phyloP scores from a whole-genome alignment of 495 filamentous ascomycete species.

The Clohesyomyces aquaticus region DNA sequence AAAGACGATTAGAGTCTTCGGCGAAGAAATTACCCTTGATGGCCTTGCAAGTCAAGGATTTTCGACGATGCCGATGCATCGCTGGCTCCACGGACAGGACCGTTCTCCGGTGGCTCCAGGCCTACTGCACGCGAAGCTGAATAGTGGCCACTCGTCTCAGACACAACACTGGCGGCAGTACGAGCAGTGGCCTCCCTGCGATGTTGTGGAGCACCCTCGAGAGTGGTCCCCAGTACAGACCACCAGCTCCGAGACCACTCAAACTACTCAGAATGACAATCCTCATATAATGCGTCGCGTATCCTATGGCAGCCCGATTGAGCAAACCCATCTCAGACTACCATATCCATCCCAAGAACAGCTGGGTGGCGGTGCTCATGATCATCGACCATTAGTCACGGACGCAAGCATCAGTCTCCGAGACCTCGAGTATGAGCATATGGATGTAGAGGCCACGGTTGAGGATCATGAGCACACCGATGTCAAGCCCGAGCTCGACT shows the following conservation, averaged over 20 bases:
- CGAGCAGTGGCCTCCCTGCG: slow-evolving; percentile 12
- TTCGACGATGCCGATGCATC: slow-evolving; percentile 32
- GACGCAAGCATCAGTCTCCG: slow-evolving; percentile 29
- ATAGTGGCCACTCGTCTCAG: slow-evolving; percentile 5
- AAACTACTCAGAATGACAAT: slow-evolving; percentile 20
- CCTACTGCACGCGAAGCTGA: slow-evolving; percentile 19
- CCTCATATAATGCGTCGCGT: slow-evolving; percentile 5
- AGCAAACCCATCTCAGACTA: background rate
- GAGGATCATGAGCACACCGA: slow-evolving; percentile 31
- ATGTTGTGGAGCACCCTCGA: slow-evolving; percentile 1
- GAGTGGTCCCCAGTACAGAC: slow-evolving; percentile 31
- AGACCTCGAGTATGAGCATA: slow-evolving; percentile 40
- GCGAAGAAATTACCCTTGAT: slow-evolving; percentile 10
- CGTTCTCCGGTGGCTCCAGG: slow-evolving; percentile 19
- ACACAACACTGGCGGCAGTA: slow-evolving; percentile 19
- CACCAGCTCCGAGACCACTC: slow-evolving; percentile 23
- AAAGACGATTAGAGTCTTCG: background rate
- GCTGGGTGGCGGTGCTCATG: background rate
- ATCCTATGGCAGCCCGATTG: slow-evolving; percentile 12
- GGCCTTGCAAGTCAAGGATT: slow-evolving; percentile 1
- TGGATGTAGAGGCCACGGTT: slow-evolving; percentile 28
- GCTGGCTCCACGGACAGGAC: slow-evolving; percentile 28
- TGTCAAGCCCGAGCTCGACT: slow-evolving; percentile 29
- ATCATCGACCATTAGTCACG: background rate
- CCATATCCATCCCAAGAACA: slow-evolving; percentile 20